A percentile compares a stretch with the other conserved stretches of the same genome.
Conservation (phyloP, 192 early-diverging fungal genomes). For the Backusella parvicylindrica region DNA sequence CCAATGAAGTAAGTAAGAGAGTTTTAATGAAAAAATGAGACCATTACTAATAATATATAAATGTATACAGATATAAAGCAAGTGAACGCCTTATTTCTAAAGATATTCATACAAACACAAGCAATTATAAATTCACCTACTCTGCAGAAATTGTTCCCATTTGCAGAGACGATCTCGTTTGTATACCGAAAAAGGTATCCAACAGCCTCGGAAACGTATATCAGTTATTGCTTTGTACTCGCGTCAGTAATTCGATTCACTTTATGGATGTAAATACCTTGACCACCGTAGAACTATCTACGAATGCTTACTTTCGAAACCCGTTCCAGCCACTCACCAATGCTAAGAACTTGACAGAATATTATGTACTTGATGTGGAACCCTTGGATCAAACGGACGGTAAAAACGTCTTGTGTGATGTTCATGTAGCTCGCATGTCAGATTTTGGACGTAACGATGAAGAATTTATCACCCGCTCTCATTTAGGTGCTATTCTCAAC, state of each 20-base stretch:
- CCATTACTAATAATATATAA: no score
- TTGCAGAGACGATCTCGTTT: constrained; percentile 95
- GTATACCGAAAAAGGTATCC: constrained; percentile 81
- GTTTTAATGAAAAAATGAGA: not conserved
- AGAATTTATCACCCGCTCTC: constrained; percentile 84
- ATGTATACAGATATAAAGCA: constrained; percentile 63
- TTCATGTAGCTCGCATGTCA: constrained; percentile 75
- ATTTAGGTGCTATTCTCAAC: constrained; percentile 87
- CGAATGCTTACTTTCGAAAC: constrained; percentile 76
- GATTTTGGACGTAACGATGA: constrained; percentile 86
- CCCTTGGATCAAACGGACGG: constrained; percentile 71
- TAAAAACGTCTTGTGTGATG: constrained; percentile 81
- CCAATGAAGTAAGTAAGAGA: constrained; percentile 57
- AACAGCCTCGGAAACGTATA: constrained; percentile 80
- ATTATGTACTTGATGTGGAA: constrained; percentile 93
- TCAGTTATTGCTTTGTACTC: constrained; percentile 79
- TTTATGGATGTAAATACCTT: constrained; percentile 88
- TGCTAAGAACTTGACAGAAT: constrained; percentile 82
- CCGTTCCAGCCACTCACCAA: constrained; percentile 76
- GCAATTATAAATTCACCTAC: constrained; percentile 96
- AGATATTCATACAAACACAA: constrained; percentile 87
- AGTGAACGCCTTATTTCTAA: constrained; percentile 95
- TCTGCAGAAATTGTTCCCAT: constrained; percentile 94
- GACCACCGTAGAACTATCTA: constrained; percentile 67
- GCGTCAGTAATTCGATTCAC: constrained; percentile 84